Base-by-base conservation (phyloP, 1,139 yeast species). In the Pichia cactophila region DNA sequence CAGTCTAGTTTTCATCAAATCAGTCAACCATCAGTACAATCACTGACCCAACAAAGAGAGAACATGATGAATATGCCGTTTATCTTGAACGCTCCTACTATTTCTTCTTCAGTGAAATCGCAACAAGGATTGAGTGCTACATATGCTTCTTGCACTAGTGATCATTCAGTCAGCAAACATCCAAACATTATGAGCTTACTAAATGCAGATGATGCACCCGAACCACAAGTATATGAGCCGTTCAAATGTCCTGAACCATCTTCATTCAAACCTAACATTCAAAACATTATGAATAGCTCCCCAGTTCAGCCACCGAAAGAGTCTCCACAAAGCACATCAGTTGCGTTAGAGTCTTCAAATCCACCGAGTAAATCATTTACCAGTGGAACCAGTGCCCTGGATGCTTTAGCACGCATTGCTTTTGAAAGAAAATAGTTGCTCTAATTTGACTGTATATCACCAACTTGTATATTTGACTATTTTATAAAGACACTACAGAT, bases 371-470 rank as follows among this genome's bases (percentile, higher is more conserved):
- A 48, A 41, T 9, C 53, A 42, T 39, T 26, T 37, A 38, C 44
- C 7, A 54, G 52, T 26, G 61, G 62, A 4, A 49, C 63, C 46
- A 62, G 65, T 51, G 65, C 66, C 0, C 51, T 62, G 12, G 65
- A 62, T 52, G 65, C 66, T 0, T 55, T 62, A 40, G 66, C 66
- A 8, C 65, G 61, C 39, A 61, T 62, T 41, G 66, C 66, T 3
- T 62, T 62, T 45, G 66, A 62, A 45, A 57, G 63, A 42, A 61
- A 61, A 40, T 61, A 43, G 49, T 12, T 16, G 11, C 3, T 40
- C 23, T 17, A 23, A 5, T 20, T 10, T 17, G 11, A 26, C n/a
- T 42, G 43, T 50, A 43, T 33, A 43, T 38, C 41, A 38, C 29
- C 28, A 20, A 38, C 31, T 46, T 35, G 42, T 49, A 35, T 38